phyloP scores from a whole-genome alignment of 192 early-diverging fungal genomes.

The Chytriomyces sp. region DNA sequence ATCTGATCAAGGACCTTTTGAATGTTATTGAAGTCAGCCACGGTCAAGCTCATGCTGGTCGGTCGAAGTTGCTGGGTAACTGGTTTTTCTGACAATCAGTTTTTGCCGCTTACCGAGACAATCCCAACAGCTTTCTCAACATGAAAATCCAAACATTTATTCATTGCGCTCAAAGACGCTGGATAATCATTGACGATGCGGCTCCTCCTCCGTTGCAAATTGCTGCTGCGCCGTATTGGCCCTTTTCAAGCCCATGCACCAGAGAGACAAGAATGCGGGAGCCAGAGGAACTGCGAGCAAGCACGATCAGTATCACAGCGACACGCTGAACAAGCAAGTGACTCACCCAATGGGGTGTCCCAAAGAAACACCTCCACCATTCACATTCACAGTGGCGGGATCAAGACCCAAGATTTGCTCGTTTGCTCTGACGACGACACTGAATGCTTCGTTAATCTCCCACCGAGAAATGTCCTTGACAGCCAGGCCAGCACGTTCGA shows the following conservation, averaged over 20 bases:
- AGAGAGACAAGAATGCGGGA: constrained; percentile 87
- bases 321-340: background rate
- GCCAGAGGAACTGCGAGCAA: constrained; percentile 70
- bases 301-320: background rate
- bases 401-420: constrained; percentile 82
- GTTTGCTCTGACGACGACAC: constrained; percentile 89
- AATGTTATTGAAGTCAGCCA: no score
- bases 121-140: background rate
- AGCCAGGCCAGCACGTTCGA: constrained; percentile 81
- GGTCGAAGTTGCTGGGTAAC: no score
- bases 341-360: constrained; percentile 89
- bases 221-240: constrained; percentile 84
- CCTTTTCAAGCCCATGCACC: constrained; percentile 69
- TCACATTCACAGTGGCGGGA: constrained; percentile 83
- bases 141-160: background rate
- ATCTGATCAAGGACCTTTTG: no score
- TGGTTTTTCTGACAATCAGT: no score
- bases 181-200: constrained; percentile 83
- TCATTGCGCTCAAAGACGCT: constrained; percentile 45
- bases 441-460: constrained; percentile 98
- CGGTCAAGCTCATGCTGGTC: no score
- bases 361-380: constrained; percentile 91
- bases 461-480: constrained; percentile 88
- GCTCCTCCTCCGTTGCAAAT: constrained; percentile 99
- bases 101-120: no score